Percentiles rank a stretch among this genome's conserved stretches.
These are phyloP conservation scores for Cyphellophora attinorum DNA, from an alignment of 2,329 filamentous ascomycete genomes.

Conservation along the genomic window DNA sequence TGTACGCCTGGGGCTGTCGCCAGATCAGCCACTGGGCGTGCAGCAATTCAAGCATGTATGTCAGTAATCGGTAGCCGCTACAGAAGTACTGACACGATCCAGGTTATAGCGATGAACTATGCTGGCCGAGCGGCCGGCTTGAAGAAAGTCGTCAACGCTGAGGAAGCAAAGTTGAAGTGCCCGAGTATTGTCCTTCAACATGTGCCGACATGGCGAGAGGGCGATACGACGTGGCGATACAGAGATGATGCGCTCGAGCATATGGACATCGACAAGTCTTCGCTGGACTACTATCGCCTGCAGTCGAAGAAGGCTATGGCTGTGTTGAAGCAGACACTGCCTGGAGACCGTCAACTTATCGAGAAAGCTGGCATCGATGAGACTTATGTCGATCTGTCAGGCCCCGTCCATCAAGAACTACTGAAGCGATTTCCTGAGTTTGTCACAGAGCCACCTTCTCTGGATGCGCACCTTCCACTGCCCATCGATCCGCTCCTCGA, in stretches of 20 bases:
- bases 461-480: slow-evolving; percentile 60
- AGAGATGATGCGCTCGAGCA: slow-evolving; percentile 67
- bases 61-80: too few species aligned
- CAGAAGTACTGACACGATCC: too few species aligned
- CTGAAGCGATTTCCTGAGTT: slow-evolving; percentile 69
- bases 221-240: slow-evolving; percentile 83
- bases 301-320: slow-evolving; percentile 74
- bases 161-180: slow-evolving; percentile 76
- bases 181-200: slow-evolving; percentile 78
- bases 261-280: slow-evolving; percentile 83
- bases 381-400: slow-evolving; percentile 83
- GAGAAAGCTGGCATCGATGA: slow-evolving; percentile 95
- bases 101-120: slow-evolving; percentile 94
- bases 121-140: slow-evolving; percentile 73
- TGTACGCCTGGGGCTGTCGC: slow-evolving; percentile 64
- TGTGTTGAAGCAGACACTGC: slow-evolving; percentile 63
- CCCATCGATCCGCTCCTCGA: slow-evolving; percentile 69
- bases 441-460: slow-evolving; percentile 51
- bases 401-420: slow-evolving; percentile 65
- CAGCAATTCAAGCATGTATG: slow-evolving; percentile 91
- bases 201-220: slow-evolving; percentile 87
- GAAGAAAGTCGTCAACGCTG: slow-evolving; percentile 63
- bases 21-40: slow-evolving; percentile 74
- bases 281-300: slow-evolving; percentile 77
- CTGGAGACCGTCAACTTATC: slow-evolving; percentile 54